Conservation (phyloP, 2,329 filamentous ascomycete species). For the Alternaria incomplexa region DNA sequence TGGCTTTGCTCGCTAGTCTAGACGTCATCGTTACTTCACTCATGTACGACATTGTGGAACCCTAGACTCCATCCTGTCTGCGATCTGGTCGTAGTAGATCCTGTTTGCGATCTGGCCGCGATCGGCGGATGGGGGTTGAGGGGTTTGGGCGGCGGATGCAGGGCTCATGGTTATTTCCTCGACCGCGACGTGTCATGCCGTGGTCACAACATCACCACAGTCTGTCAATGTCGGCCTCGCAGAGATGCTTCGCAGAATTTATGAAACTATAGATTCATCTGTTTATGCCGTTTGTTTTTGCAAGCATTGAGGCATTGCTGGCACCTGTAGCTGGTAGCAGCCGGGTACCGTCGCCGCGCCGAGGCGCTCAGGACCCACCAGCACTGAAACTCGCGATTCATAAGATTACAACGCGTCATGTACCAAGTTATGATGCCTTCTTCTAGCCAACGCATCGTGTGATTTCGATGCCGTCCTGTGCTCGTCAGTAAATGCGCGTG, state of each 20-base stretch:
- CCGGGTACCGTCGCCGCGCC: background rate
- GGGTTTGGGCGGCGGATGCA: background rate
- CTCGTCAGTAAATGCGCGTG: slow-evolving; percentile 3
- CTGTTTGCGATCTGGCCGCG: slow-evolving; percentile 1
- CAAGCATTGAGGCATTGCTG: background rate
- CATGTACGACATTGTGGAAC: slow-evolving; percentile 13
- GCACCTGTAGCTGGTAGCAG: background rate
- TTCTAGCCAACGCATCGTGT: slow-evolving; percentile 58
- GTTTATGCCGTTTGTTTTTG: background rate
- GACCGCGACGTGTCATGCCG: background rate
- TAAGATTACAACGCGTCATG: background rate
- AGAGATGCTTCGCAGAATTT: background rate
- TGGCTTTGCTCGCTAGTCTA: slow-evolving; percentile 28
- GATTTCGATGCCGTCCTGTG: slow-evolving; percentile 70
- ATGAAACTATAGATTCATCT: background rate
- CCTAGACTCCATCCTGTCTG: slow-evolving; percentile 4
- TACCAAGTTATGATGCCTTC: background rate
- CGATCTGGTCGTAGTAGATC: slow-evolving; percentile 1
- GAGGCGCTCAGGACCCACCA: background rate
- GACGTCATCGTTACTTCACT: slow-evolving; percentile 40
- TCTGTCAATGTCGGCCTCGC: background rate
- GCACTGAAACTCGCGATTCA: background rate
- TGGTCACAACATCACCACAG: slow-evolving; percentile 1
- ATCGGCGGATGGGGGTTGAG: slow-evolving; percentile 7
- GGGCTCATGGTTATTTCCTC: slow-evolving; percentile 5